Evolutionary conservation across 495 filamentous ascomycete genomes (phyloP), one percentile per base, ranked within the genome.

Genomic region (Penicillium robsamsonii): DNA sequence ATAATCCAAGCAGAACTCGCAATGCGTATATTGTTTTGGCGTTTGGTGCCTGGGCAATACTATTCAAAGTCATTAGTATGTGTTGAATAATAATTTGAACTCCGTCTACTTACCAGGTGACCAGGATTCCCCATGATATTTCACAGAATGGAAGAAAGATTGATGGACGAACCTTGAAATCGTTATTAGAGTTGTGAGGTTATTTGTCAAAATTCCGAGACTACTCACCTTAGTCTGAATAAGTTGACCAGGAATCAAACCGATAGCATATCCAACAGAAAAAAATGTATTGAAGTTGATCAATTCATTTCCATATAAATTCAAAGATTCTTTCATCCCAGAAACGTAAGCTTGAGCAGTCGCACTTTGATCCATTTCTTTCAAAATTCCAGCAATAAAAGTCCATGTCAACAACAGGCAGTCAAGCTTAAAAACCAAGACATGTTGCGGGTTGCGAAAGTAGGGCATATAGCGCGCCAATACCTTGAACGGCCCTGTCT

Each of bases 1-100:
- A 63, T 15, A 62, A 46, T 7, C 60, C 60, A 5, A 62, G 51
- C 15, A 62, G 52, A 17, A 62, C 55, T 11, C 60, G 56, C 20
- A 62, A 40, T 30, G 55, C 51, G 22, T 62, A 62, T 8, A 62
- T 51, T 10, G 60, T 50, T 44, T 56, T 40, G 4, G 52, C 56
- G 49, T 63, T 59, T 27, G 51, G 51, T 15, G 51, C 51, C 33
- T 54, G 51, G 5, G 51, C 51, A n/a, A 54, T 46, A 24, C 51
- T 54, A 5, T 18, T 30, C 8, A 30, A 13, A 20, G 15, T 27
- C 9, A 11, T 27, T 12, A 44, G 27, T 30, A 20, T 50, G 4
- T 35, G 33, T 6, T 35, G 13, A 15, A 35, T 35, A 35, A 4
- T 33, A 15, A 35, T 35, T 15, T 13, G 4, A 13, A 12, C 6